Base-by-base conservation (phyloP, 1,139 yeast species). In the Yamadazyma sp. region DNA sequence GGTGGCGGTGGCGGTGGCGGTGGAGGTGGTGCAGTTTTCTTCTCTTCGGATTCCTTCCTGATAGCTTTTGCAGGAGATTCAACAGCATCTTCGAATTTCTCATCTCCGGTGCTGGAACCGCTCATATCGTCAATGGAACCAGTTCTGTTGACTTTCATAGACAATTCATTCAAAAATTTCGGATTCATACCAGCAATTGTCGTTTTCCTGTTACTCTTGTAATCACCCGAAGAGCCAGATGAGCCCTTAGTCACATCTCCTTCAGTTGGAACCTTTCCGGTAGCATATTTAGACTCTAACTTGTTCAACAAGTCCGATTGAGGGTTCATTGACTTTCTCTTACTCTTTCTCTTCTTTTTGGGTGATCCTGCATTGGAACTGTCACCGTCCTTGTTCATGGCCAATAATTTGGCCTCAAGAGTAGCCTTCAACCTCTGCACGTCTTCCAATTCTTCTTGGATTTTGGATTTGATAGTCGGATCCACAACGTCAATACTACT, bases 131-230 rank as follows among this genome's bases (percentile, higher is more conserved):
- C 64, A 30, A 68, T 63, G 1, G 75, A 58, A 4, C 64, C 62
- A 5, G 64, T 51, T 45, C 59, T 68, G 11, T 58, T 61, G 9
- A 81, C 83, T 50, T 77, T 81, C 8, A 71, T 60, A 17, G 76
- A 68, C 45, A 83, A 64, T 50, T 83, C 89, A 39, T 73, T 69
- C 48, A 83, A 65, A 58, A 79, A 81, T 33, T 70, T 59, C 8
- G 85, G 81, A 49, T 76, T 68, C 69, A 73, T 68, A 1, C 67
- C 69, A 18, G 65, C 66, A 23, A 68, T 55, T 1, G 69, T 60
- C 2, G 72, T 63, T 36, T 56, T 56, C 37, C 73, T 54, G 43
- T 68, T 56, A 18, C 42, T 51, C 44, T 57, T 64, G 38, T 61
- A 58, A 29, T 53, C 58, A n/a, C 42, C 47, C n/a, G 36, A 31